Conservation (phyloP, 176 grass and related monocot species). For the Bolboschoenus planiculmis region DNA sequence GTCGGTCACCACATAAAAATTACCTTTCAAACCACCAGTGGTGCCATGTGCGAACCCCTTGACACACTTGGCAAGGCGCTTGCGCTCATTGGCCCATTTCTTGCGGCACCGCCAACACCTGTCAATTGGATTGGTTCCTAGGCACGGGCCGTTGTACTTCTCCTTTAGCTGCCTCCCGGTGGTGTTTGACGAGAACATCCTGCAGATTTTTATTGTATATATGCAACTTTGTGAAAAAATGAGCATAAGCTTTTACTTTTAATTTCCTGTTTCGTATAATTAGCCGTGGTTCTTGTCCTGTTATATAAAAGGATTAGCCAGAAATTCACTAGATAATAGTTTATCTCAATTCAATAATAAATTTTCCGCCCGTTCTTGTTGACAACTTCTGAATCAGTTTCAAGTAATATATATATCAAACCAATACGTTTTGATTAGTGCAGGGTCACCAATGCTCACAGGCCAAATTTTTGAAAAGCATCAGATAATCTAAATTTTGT, state of each 20-base stretch:
- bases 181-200: conserved; percentile 8
- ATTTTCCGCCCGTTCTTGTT: background rate
- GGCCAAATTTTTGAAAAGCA: background rate
- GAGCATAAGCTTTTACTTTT: background rate
- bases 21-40: conserved; percentile 49
- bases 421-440: background rate
- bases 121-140: conserved; percentile 88
- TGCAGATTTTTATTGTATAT: conserved; percentile 17
- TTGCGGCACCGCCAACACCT: conserved; percentile 76
- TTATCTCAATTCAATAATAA: background rate
- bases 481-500: background rate
- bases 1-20: conserved; percentile 71
- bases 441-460: background rate
- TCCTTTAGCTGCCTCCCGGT: conserved; percentile 35
- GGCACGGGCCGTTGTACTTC: conserved; percentile 31
- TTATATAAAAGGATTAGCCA: background rate
- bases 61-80: conserved; percentile 56
- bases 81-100: conserved; percentile 57
- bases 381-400: background rate
- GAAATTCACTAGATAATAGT: background rate
- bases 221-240: background rate
- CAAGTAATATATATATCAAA: background rate
- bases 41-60: conserved; percentile 62
- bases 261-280: background rate
- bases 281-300: background rate